Conservation (phyloP, 2,329 filamentous ascomycete species). For the Penicillium frequentans region DNA sequence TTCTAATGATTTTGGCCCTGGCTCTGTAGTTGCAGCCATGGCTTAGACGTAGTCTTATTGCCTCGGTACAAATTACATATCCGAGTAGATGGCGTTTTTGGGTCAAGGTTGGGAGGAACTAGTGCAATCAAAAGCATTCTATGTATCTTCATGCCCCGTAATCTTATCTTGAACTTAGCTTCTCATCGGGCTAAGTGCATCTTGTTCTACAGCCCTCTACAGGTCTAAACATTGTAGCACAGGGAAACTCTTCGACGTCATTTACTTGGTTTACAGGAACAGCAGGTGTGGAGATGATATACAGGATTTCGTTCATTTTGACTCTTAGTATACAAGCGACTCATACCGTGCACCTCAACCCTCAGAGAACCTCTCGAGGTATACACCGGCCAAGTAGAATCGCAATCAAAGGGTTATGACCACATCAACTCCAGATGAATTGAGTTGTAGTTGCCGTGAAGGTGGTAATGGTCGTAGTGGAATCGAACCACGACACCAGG, state of each 20-base stretch:
- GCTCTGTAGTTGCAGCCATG: background rate
- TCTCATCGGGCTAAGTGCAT: too few relatives aligned
- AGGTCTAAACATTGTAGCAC: too few relatives aligned
- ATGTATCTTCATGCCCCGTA: background rate
- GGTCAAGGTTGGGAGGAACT: background rate
- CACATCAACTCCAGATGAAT: background rate
- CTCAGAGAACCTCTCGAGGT: background rate
- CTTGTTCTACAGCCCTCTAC: too few relatives aligned
- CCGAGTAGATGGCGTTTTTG: background rate
- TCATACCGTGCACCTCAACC: slow-evolving; percentile 1
- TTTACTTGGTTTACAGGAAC: background rate
- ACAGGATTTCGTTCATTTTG: slow-evolving; percentile 16
- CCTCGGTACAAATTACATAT: background rate
- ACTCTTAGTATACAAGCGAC: slow-evolving; percentile 26
- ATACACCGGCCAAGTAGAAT: background rate
- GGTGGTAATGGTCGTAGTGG: background rate
- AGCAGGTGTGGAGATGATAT: slow-evolving; percentile 9
- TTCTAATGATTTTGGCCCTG: background rate
- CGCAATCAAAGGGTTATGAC: background rate
- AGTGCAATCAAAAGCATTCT: background rate
- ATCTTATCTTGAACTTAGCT: background rate
- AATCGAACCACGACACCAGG: background rate
- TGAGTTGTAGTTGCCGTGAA: background rate
- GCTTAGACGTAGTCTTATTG: background rate
- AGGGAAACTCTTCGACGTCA: background rate